Percentiles rank a stretch among this genome's conserved stretches.
These are phyloP conservation scores for Fagopyrum tataricum DNA, from an alignment of 148 eudicot species.

Conservation along the genomic window DNA sequence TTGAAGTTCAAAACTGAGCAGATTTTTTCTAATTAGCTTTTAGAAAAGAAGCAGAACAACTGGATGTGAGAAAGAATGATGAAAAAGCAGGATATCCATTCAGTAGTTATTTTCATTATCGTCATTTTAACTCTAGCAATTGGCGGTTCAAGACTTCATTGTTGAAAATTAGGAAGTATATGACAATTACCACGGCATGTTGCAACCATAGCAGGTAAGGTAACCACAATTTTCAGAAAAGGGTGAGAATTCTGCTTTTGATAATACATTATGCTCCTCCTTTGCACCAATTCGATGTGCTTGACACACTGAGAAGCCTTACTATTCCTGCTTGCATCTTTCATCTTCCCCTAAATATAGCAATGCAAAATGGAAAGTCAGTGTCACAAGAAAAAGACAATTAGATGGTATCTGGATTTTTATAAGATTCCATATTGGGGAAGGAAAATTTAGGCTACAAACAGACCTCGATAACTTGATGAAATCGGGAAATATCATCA, in stretches of 20 bases:
- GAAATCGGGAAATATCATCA: conserved; percentile 84
- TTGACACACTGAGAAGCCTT: conserved; percentile 60
- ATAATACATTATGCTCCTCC: conserved; percentile 91
- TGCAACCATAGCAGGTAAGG: conserved; percentile 93
- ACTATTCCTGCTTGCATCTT: conserved; percentile 60
- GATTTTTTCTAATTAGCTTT: neutral
- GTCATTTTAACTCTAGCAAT: neutral
- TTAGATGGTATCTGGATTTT: neutral
- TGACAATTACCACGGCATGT: conserved; percentile 73
- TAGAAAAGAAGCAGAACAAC: neutral
- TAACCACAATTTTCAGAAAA: conserved; percentile 80
- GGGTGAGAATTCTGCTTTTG: conserved; percentile 79
- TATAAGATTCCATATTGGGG: neutral
- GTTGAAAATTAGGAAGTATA: neutral
- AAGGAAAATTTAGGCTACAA: neutral
- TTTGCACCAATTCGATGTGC: conserved; percentile 79
- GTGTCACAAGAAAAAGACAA: neutral
- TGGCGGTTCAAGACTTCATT: neutral
- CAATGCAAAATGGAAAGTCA: neutral
- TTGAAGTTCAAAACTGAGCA: neutral
- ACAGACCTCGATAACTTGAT: conserved; percentile 73
- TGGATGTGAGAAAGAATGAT: neutral
- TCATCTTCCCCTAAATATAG: conserved; percentile 64
- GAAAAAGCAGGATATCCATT: neutral
- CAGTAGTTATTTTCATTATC: neutral